These are phyloP conservation scores for Suillus plorans DNA, from an alignment of 768 basidiomycete genomes.

Conservation along the genomic window DNA sequence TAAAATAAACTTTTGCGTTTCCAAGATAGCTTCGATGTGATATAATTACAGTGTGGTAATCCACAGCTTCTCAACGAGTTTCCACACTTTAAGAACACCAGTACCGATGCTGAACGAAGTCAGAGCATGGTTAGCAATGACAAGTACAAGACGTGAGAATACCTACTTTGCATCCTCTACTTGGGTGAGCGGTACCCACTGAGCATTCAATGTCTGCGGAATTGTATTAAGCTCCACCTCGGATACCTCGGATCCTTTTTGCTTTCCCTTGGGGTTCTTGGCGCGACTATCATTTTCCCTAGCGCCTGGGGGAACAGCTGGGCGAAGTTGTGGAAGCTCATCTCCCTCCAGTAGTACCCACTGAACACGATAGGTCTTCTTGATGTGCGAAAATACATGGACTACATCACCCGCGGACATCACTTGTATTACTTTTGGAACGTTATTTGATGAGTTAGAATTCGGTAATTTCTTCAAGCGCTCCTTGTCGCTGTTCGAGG, in stretches of 20 bases:
- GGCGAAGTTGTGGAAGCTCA: constrained; percentile 37
- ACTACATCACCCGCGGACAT: constrained; percentile 61
- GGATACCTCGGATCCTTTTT: constrained; percentile 15
- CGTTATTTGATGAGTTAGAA: background rate
- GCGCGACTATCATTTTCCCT: constrained; percentile 12
- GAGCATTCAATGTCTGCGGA: constrained; percentile 21
- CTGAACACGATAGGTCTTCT: constrained; percentile 77
- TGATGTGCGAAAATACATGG: constrained; percentile 90
- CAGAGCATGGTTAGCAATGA: background rate
- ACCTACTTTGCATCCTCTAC: constrained; percentile 65
- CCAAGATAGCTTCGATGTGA: background rate
- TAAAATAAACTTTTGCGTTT: background rate
- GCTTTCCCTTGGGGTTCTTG: constrained; percentile 12
- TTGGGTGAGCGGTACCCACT: constrained; percentile 56
- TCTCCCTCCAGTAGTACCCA: constrained; percentile 60
- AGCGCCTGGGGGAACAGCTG: constrained; percentile 1
- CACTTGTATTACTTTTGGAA: constrained; percentile 38
- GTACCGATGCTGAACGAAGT: constrained; percentile 59
- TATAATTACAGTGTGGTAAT: background rate
- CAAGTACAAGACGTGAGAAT: background rate
- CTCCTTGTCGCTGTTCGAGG: constrained; percentile 5
- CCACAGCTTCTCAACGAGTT: constrained; percentile 52
- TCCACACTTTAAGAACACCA: constrained; percentile 76
- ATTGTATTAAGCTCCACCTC: constrained; percentile 9
- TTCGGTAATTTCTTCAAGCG: background rate